phyloP scores from a whole-genome alignment of 1,284 basidiomycete genomes.

The Pyrrhoderma lamaoense region DNA sequence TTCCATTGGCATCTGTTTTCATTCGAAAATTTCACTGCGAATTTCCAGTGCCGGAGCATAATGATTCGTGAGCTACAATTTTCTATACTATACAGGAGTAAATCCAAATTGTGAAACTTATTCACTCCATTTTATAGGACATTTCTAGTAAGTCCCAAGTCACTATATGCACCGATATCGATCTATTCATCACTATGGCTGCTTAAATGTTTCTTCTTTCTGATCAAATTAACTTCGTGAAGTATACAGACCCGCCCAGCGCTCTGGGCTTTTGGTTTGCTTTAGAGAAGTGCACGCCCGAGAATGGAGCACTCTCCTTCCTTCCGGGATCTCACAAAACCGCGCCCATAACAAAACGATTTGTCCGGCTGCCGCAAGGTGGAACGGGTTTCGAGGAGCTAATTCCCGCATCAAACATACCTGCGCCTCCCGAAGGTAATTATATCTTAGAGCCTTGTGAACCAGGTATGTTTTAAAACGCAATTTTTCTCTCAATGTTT shows the following conservation, averaged over 20 bases:
- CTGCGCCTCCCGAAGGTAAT: constrained; percentile 39
- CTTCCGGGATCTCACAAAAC: constrained; percentile 84
- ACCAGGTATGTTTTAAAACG: constrained; percentile 49
- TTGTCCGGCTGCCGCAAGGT: constrained; percentile 67
- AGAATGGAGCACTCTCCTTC: constrained; percentile 88
- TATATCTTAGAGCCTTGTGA: constrained; percentile 71
- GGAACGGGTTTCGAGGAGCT: constrained; percentile 79
- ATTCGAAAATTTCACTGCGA: background rate
- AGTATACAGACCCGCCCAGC: constrained; percentile 89
- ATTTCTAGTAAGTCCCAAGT: constrained; percentile 47
- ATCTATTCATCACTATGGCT: no score
- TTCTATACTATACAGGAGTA: background rate
- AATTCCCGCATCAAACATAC: constrained; percentile 32
- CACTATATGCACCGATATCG: no score
- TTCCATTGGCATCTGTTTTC: background rate
- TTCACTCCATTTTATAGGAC: constrained; percentile 38
- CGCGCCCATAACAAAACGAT: constrained; percentile 68
- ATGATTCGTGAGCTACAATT: constrained; percentile 63
- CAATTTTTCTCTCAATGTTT: background rate
- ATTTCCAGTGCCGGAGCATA: constrained; percentile 62
- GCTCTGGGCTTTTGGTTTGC: constrained; percentile 97
- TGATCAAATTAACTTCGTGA: background rate
- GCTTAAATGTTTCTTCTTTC: no score
- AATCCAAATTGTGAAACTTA: no score
- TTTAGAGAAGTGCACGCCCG: constrained; percentile 76